Evolutionary conservation across 2,329 filamentous ascomycete species (phyloP).

Genomic region (Beauveria rudraprayagi): DNA sequence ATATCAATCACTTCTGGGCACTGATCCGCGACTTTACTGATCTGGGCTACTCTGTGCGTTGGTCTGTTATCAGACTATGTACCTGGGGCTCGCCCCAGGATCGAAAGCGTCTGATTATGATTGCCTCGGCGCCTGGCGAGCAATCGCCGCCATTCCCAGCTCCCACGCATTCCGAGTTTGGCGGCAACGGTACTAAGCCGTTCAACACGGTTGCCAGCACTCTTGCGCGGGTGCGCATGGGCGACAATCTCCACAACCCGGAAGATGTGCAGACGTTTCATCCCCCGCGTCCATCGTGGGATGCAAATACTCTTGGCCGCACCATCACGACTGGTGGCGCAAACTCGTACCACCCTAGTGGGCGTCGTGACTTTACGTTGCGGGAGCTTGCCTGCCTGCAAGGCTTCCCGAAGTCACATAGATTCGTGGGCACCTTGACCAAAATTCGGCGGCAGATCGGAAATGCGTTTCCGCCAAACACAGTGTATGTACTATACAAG

Average conservation of each 20-base stretch:
- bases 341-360: slow-evolving; percentile 57
- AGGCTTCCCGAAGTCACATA: slow-evolving; percentile 56
- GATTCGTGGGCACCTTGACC: slow-evolving; percentile 39
- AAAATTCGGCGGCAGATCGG: slow-evolving; percentile 59
- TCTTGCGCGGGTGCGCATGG: slow-evolving; percentile 30
- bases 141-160: slow-evolving; percentile 56
- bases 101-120: slow-evolving; percentile 45
- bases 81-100: slow-evolving; percentile 44
- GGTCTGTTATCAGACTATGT: slow-evolving; percentile 49
- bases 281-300: slow-evolving; percentile 30
- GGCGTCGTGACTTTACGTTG: slow-evolving; percentile 53
- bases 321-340: slow-evolving; percentile 60
- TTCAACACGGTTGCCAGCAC: slow-evolving; percentile 34
- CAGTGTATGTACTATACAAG: slow-evolving; percentile 41
- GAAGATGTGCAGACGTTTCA: slow-evolving; percentile 19
- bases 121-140: slow-evolving; percentile 61
- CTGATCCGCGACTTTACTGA: slow-evolving; percentile 58
- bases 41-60: slow-evolving; percentile 61
- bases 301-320: slow-evolving; percentile 39
- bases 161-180: slow-evolving; percentile 46
- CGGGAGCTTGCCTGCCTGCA: slow-evolving; percentile 63
- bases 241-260: slow-evolving; percentile 34
- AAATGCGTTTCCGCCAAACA: slow-evolving; percentile 65
- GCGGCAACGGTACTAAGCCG: slow-evolving; percentile 26
- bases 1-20: slow-evolving; percentile 47